Evolutionary conservation across 129 eudicot species (phyloP).

Genomic region (Cynara cardunculus): DNA sequence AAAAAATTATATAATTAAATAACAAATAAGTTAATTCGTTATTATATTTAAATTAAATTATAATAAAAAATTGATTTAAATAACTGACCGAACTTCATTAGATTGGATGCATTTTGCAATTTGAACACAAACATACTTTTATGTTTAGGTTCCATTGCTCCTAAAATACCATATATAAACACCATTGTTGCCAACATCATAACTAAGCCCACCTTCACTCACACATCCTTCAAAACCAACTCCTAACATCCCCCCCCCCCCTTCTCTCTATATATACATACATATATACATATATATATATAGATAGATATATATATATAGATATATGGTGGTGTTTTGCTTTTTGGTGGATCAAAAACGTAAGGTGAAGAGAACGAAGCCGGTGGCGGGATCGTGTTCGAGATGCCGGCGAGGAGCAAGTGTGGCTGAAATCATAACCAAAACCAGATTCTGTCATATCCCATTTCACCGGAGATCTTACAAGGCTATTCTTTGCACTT

Average conservation of each 20-base stretch:
- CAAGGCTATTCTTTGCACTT: slow-evolving; percentile 64
- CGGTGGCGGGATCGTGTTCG: slow-evolving; percentile 79
- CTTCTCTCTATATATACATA: not conserved
- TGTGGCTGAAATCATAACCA: slow-evolving; percentile 64
- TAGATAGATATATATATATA: not conserved
- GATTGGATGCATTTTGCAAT: no score
- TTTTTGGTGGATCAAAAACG: slow-evolving; percentile 80
- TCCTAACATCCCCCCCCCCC: not conserved
- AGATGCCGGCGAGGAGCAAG: slow-evolving; percentile 65
- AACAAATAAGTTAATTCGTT: no score
- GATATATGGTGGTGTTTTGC: slow-evolving; percentile 65
- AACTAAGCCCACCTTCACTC: not conserved
- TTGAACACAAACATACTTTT: not conserved
- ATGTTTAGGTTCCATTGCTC: not conserved
- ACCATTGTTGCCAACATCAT: not conserved
- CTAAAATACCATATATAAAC: not conserved
- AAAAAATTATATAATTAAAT: no score
- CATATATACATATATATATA: not conserved
- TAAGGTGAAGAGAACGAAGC: slow-evolving; percentile 43
- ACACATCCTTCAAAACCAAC: not conserved
- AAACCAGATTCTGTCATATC: slow-evolving; percentile 65
- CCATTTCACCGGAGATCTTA: slow-evolving; percentile 57
- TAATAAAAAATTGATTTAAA: no score
- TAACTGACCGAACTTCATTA: no score
- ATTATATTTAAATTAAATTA: no score